Evolutionary conservation across 768 basidiomycete genomes (phyloP).

Genomic region (Coprinopsis strossmayeri): DNA sequence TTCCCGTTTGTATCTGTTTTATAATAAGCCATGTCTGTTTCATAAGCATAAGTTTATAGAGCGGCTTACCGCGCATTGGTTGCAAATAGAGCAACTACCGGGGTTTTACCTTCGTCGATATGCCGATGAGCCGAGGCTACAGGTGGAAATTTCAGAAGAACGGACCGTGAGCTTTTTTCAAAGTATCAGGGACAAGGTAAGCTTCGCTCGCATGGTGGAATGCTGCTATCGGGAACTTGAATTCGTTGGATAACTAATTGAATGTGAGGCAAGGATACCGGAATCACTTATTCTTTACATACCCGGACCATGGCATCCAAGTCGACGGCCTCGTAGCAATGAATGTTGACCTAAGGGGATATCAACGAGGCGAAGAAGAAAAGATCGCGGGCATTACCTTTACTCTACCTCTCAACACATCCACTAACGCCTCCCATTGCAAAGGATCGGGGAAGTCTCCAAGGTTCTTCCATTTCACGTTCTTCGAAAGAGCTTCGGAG

Average conservation of each 20-base stretch:
- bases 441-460: constrained; percentile 63
- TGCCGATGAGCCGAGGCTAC: not conserved
- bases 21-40: not conserved
- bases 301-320: constrained; percentile 67
- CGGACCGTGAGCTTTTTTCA: constrained; percentile 62
- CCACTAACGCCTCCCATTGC: constrained; percentile 74
- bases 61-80: constrained; percentile 27
- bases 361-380: not conserved
- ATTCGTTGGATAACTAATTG: constrained; percentile 81
- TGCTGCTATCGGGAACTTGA: constrained; percentile 71
- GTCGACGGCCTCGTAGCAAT: constrained; percentile 61
- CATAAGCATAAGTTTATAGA: not conserved
- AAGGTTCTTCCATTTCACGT: constrained; percentile 36
- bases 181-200: constrained; percentile 71
- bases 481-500: constrained; percentile 34
- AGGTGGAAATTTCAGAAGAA: constrained; percentile 17
- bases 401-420: constrained; percentile 71
- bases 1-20: constrained; percentile 66
- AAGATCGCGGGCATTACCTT: constrained; percentile 45
- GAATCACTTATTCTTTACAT: constrained; percentile 16
- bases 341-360: constrained; percentile 38
- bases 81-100: constrained; percentile 77
- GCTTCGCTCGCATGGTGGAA: constrained; percentile 81
- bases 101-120: constrained; percentile 45
- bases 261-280: not conserved